These are phyloP conservation scores for Ogataea pilisensis DNA, from an alignment of 805 yeast genomes.

Conservation along the genomic window DNA sequence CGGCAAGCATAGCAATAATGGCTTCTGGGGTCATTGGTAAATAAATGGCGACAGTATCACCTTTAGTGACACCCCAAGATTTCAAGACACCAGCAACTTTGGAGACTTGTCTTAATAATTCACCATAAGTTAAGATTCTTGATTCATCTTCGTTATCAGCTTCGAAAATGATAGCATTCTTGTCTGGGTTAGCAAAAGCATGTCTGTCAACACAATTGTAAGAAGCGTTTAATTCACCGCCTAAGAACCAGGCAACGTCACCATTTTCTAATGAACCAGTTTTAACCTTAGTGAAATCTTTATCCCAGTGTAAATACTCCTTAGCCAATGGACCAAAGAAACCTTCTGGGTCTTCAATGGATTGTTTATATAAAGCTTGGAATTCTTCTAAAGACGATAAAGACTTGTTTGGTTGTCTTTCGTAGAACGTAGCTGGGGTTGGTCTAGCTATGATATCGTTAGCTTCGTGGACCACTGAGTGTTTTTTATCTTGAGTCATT, in stretches of 20 bases:
- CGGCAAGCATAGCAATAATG: conserved; percentile 68
- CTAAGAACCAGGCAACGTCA: conserved; percentile 89
- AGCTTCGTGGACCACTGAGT: conserved; percentile 59
- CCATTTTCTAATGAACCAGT: conserved; percentile 67
- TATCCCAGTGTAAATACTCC: conserved; percentile 74
- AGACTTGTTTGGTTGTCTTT: conserved; percentile 58
- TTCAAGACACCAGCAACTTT: conserved; percentile 60
- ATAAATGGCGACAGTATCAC: conserved; percentile 83
- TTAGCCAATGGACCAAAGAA: conserved; percentile 79
- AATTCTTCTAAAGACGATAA: conserved; percentile 64
- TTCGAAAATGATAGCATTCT: conserved; percentile 73
- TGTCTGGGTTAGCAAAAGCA: conserved; percentile 66
- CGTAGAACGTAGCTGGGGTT: conserved; percentile 52
- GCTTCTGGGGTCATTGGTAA: conserved; percentile 87
- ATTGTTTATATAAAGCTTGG: conserved; percentile 62
- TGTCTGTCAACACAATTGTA: conserved; percentile 82
- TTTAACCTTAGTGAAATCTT: conserved; percentile 61
- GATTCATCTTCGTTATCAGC: conserved; percentile 74
- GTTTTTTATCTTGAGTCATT: conserved; percentile 28
- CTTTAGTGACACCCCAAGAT: conserved; percentile 70
- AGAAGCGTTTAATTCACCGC: conserved; percentile 85
- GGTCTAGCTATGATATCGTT: conserved; percentile 44
- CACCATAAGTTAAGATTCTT: conserved; percentile 60
- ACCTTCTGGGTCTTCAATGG: conserved; percentile 71
- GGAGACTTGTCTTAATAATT: conserved; percentile 65